phyloP scores from a whole-genome alignment of 495 filamentous ascomycete genomes.

The Tuber magnatum region DNA sequence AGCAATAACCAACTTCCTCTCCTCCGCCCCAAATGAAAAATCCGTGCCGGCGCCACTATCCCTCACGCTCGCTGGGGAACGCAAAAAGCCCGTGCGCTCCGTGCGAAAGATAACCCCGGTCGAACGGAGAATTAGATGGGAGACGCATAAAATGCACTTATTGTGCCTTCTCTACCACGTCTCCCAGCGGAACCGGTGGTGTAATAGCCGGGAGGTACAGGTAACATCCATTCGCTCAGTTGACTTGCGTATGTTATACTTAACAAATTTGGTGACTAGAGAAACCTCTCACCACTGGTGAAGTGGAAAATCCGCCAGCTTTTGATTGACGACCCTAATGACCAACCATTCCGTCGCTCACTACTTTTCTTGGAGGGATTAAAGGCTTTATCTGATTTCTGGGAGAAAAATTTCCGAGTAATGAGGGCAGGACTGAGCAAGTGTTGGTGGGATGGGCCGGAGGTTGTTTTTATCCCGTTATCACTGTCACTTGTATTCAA shows the following conservation, averaged over 20 bases:
- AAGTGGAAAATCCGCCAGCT: conserved; percentile 53
- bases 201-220: conserved; percentile 66
- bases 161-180: conserved; percentile 73
- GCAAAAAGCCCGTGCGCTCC: conserved; percentile 39
- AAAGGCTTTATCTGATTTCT: conserved; percentile 59
- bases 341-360: conserved; percentile 63
- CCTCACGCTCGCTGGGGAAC: conserved; percentile 22
- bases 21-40: conserved; percentile 25
- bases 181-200: conserved; percentile 74
- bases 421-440: conserved; percentile 41
- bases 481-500: neutral
- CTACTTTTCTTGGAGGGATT: conserved; percentile 73
- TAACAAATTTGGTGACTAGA: conserved; percentile 36
- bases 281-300: conserved; percentile 54
- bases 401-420: conserved; percentile 58
- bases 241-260: conserved; percentile 4
- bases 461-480: neutral
- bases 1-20: conserved; percentile 31
- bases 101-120: conserved; percentile 58
- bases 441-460: conserved; percentile 25
- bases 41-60: conserved; percentile 13
- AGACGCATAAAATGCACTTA: conserved; percentile 79
- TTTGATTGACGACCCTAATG: conserved; percentile 56
- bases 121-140: conserved; percentile 64
- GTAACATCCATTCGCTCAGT: conserved; percentile 37